Conservation (phyloP, 1,139 yeast genomes). For the Yarrowia galli region DNA sequence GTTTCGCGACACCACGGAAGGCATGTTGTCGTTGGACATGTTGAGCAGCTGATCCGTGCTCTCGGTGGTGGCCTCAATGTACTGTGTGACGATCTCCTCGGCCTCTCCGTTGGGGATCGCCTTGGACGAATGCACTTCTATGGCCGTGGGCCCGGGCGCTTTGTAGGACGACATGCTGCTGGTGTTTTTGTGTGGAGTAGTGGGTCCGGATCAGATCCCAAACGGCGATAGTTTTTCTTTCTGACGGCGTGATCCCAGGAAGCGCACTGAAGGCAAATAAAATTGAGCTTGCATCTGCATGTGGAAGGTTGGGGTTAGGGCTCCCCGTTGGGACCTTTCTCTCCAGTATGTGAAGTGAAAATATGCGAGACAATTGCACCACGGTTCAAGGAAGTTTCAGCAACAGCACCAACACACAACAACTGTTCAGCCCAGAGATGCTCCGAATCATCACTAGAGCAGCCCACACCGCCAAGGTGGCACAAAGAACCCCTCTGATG, state of each 20-base stretch:
- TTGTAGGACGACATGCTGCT: slow-evolving; percentile 25
- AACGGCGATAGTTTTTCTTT: background rate
- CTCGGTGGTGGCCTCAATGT: slow-evolving; percentile 59
- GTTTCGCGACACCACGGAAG: slow-evolving; percentile 40
- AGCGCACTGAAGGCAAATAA: slow-evolving; percentile 23
- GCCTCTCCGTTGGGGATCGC: slow-evolving; percentile 50
- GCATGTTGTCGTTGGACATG: slow-evolving; percentile 19
- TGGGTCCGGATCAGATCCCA: slow-evolving; percentile 14
- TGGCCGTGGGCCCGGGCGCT: slow-evolving; percentile 44
- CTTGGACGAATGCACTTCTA: slow-evolving; percentile 45
- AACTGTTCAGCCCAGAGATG: background rate
- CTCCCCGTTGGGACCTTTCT: background rate
- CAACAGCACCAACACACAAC: background rate
- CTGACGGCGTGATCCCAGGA: slow-evolving; percentile 12
- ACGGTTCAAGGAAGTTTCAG: background rate
- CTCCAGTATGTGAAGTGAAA: background rate
- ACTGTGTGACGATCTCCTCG: slow-evolving; percentile 57
- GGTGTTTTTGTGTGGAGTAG: background rate
- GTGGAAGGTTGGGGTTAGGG: slow-evolving; percentile 6
- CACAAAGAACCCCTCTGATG: background rate
- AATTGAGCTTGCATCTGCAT: slow-evolving; percentile 7
- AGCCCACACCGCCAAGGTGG: background rate
- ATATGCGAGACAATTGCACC: background rate
- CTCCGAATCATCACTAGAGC: slow-evolving; percentile 24
- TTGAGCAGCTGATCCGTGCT: slow-evolving; percentile 49